Conservation (phyloP, 2,329 filamentous ascomycete genomes). For the Sclerotinia spermophila region DNA sequence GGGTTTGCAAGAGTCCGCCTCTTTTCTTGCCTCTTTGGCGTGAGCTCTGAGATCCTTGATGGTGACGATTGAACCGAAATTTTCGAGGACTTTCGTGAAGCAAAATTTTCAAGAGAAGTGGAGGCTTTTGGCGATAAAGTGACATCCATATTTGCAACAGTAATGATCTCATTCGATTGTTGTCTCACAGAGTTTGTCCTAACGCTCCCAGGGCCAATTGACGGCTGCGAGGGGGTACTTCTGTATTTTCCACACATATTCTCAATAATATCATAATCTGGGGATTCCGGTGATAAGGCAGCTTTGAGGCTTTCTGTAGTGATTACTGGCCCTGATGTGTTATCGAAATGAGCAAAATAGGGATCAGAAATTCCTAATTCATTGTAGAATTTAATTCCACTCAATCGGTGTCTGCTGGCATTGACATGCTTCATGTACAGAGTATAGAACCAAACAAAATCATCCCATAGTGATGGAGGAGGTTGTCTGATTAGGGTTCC, state of each 20-base stretch:
- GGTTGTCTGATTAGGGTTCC: conserved; percentile 37
- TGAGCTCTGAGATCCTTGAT: background rate
- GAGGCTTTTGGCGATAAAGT: background rate
- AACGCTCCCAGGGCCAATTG: background rate
- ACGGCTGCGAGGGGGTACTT: background rate
- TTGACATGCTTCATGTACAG: conserved; percentile 35
- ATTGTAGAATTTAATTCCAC: conserved; percentile 8
- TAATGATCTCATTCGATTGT: background rate
- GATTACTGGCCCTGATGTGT: background rate
- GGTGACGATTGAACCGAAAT: background rate
- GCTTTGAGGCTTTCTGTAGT: conserved; percentile 1
- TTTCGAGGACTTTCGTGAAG: background rate
- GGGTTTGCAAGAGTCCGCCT: background rate
- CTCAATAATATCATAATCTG: conserved; percentile 1
- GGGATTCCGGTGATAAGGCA: background rate
- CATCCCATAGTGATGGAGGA: conserved; percentile 48
- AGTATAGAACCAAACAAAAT: conserved; percentile 48
- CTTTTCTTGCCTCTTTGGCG: background rate
- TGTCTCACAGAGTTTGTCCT: background rate
- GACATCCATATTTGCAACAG: background rate
- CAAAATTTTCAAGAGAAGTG: background rate
- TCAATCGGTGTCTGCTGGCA: background rate
- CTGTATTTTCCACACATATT: background rate
- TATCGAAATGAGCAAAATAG: background rate
- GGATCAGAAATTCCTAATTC: background rate